Conservation (phyloP, 2,329 filamentous ascomycete genomes). For the Phyllosticta citriasiana region DNA sequence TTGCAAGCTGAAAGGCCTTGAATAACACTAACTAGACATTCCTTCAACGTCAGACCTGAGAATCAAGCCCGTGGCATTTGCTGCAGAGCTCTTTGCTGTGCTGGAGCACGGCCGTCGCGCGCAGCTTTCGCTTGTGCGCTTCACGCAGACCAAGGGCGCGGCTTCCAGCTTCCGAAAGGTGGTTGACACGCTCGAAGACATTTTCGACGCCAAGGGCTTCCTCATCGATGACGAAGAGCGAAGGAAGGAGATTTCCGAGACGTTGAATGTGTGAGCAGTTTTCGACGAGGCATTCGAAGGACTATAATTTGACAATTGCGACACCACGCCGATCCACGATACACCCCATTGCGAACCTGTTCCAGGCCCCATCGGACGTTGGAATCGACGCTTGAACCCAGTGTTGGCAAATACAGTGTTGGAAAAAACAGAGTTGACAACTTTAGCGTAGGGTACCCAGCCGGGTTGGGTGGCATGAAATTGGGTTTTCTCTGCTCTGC, state of each 20-base stretch:
- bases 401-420: not conserved
- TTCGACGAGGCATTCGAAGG: not conserved
- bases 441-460: not conserved
- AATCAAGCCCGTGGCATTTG: constrained; percentile 81
- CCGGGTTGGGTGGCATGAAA: not conserved
- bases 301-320: not conserved
- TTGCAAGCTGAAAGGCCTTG: not conserved
- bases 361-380: not conserved
- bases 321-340: not conserved
- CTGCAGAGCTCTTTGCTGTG: constrained; percentile 77
- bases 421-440: not conserved
- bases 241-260: not conserved
- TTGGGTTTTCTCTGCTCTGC: not conserved
- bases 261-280: not conserved
- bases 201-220: constrained; percentile 55
- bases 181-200: constrained; percentile 61
- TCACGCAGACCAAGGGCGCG: constrained; percentile 86
- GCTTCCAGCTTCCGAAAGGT: constrained; percentile 81
- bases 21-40: constrained; percentile 3
- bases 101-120: constrained; percentile 73
- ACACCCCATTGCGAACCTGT: not conserved
- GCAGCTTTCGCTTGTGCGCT: constrained; percentile 69
- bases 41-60: constrained; percentile 51
- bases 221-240: constrained; percentile 48
- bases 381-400: not conserved